Evolutionary conservation across 805 yeast species (phyloP).

Genomic region (Candida hispaniensis): DNA sequence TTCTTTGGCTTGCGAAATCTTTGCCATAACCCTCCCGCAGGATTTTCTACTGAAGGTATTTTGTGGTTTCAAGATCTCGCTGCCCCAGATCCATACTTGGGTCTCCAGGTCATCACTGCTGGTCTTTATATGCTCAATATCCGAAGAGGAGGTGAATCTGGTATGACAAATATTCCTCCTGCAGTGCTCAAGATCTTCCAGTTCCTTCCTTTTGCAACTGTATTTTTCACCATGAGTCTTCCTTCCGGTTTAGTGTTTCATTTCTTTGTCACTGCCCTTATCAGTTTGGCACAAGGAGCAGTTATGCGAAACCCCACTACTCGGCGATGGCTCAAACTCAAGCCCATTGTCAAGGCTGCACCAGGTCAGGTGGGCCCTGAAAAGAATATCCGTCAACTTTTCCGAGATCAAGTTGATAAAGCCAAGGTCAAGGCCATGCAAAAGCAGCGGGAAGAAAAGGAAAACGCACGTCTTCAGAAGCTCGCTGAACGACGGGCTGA

Average conservation of each 20-base stretch:
- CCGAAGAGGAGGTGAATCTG: conserved; percentile 85
- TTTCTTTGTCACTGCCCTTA: conserved; percentile 69
- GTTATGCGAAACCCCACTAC: conserved; percentile 49
- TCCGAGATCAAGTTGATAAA: conserved; percentile 23
- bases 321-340: conserved; percentile 34
- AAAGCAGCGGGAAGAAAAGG: conserved; percentile 20
- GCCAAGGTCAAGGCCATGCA: conserved; percentile 22
- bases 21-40: conserved; percentile 73
- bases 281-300: conserved; percentile 62
- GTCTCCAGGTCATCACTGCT: conserved; percentile 77
- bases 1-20: conserved; percentile 78
- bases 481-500: conserved; percentile 14
- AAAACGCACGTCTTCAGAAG: conserved; percentile 26
- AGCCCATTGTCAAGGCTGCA: conserved; percentile 49
- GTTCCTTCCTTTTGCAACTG: conserved; percentile 66
- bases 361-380: conserved; percentile 25
- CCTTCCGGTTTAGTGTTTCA: conserved; percentile 80
- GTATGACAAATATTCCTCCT: conserved; percentile 56
- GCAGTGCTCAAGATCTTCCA: conserved; percentile 59
- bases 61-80: conserved; percentile 78
- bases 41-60: conserved; percentile 63
- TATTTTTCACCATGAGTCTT: conserved; percentile 78
- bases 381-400: conserved; percentile 23
- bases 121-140: conserved; percentile 62
- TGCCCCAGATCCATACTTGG: conserved; percentile 82